phyloP scores from a whole-genome alignment of 306 rosid genomes.

The Prunus persica region Prunus_persica_NCBIv2 NC_034014.1:7324001-7324500 shows the following conservation, averaged over 20 bases:
- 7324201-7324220: neutral
- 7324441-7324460: too few species aligned
- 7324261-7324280: conserved; percentile 3
- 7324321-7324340: conserved; percentile 47
- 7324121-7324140: neutral
- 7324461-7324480: too few species aligned
- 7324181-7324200: neutral
- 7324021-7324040: conserved; percentile 1
- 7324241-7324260: neutral
- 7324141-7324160: neutral
- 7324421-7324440: neutral
- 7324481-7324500: too few species aligned
- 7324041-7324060: neutral
- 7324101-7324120: conserved; percentile 1
- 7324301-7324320: conserved; percentile 77
- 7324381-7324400: conserved; percentile 62
- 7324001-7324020: conserved; percentile 2
- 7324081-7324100: neutral
- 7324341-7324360: conserved; percentile 36
- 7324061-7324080: neutral
- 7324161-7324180: neutral
- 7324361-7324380: conserved; percentile 55
- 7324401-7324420: conserved; percentile 66
- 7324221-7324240: neutral
- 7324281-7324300: conserved; percentile 94